phyloP scores from a whole-genome alignment of 2,329 filamentous ascomycete species.

The Graphilbum sp. region DNA sequence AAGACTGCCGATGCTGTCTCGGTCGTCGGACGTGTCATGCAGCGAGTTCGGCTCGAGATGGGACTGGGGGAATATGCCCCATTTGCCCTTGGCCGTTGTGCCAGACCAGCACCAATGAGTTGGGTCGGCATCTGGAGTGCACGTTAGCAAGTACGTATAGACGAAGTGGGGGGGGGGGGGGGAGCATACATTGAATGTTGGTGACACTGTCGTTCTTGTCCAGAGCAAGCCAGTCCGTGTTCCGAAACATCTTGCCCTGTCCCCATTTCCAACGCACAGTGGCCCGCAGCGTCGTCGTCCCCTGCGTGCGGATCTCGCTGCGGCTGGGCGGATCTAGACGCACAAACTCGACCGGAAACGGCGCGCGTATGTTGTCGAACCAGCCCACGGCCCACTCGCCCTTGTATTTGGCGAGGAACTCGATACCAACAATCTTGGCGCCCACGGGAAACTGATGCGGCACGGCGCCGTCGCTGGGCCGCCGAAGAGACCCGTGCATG shows the following conservation, averaged over 20 bases:
- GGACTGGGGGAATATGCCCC: conserved; percentile 34
- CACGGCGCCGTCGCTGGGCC: conserved; percentile 9
- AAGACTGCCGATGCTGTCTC: conserved; percentile 6
- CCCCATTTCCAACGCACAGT: conserved; percentile 34
- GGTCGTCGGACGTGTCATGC: conserved; percentile 15
- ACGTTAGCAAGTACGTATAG: neutral
- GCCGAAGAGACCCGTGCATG: conserved; percentile 24
- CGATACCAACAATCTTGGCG: conserved; percentile 30
- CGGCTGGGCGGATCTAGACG: conserved; percentile 26
- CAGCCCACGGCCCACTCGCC: conserved; percentile 41
- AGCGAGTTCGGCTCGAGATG: conserved; percentile 30
- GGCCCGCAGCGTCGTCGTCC: conserved; percentile 28
- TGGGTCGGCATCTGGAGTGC: conserved; percentile 22
- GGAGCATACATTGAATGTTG: conserved; percentile 39
- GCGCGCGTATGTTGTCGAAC: conserved; percentile 33
- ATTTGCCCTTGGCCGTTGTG: conserved; percentile 32
- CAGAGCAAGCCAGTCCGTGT: conserved; percentile 35
- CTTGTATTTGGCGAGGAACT: conserved; percentile 32
- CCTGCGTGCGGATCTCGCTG: conserved; percentile 26
- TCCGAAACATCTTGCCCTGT: conserved; percentile 20
- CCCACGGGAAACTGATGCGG: conserved; percentile 20
- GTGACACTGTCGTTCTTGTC: conserved; percentile 49
- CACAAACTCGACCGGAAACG: conserved; percentile 30
- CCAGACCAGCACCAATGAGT: conserved; percentile 42
- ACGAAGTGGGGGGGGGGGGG: too few species aligned